A percentile compares a stretch with the other conserved stretches of the same genome.
phyloP scores from a whole-genome alignment of 371 early-diverging fungal species.

The Lichtheimia ornata region DNA sequence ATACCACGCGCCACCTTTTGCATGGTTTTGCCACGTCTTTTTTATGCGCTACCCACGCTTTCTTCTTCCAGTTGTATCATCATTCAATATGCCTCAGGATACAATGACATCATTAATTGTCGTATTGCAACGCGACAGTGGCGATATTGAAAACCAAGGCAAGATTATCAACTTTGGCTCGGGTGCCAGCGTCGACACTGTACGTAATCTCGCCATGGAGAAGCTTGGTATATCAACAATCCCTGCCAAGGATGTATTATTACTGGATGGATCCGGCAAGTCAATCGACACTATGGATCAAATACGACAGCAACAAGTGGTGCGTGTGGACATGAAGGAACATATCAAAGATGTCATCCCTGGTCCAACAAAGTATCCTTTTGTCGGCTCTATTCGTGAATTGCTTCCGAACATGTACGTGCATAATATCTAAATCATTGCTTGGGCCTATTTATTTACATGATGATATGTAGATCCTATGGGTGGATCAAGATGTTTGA shows the following conservation, averaged over 20 bases:
- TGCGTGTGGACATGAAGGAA: conserved; percentile 23
- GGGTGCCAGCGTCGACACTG: conserved; percentile 26
- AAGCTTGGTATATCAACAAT: conserved; percentile 23
- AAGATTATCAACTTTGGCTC: conserved; percentile 22
- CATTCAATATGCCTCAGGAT: conserved; percentile 15
- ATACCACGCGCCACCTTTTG: too few species aligned
- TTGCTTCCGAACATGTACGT: conserved; percentile 28
- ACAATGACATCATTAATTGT: conserved; percentile 31
- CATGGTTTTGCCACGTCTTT: too few species aligned
- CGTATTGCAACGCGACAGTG: conserved; percentile 19
- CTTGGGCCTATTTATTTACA: background rate
- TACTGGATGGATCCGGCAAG: conserved; percentile 16
- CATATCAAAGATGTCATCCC: conserved; percentile 27
- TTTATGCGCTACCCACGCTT: too few species aligned
- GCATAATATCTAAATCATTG: background rate
- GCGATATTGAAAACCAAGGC: conserved; percentile 23
- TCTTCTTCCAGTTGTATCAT: background rate
- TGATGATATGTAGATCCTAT: conserved; percentile 1
- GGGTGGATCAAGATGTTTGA: conserved; percentile 22
- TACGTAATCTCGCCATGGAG: conserved; percentile 29
- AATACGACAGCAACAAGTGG: conserved; percentile 25
- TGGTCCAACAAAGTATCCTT: conserved; percentile 27
- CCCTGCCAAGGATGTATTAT: conserved; percentile 12
- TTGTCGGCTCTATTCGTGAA: conserved; percentile 31
- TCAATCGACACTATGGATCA: conserved; percentile 26